Evolutionary conservation across 306 rosid species (phyloP), one percentile per base, ranked within the genome.

Genomic region (Citrullus mucosospermus): DNA sequence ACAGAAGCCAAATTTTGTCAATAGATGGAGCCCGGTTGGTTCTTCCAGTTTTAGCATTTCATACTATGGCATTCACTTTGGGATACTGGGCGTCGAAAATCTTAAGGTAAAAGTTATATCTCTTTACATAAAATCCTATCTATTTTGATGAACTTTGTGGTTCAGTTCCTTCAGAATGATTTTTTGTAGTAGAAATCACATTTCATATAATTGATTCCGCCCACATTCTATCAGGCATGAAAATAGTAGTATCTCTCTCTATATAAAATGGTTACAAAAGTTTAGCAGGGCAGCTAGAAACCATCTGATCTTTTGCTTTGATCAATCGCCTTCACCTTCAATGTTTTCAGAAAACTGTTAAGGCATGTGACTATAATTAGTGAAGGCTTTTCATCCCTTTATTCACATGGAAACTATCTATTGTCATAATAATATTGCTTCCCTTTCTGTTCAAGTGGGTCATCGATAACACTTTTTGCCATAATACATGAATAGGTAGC

Each of bases 71-170:
- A 82, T 95, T 95, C 79, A 83, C 84, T 2, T 80, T 91, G 38
- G 97, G 97, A 80, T 95, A 92, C 81, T 95, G 97, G 97, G 82
- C 87, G 55, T 89, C 97, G 75, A 91, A 84, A 78, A 63, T 88
- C 85, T 97, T 97, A 76, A 92, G 99, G 99, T 92, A 91, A 80
- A 62, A 48, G 78, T 72, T n/a, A 62, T n/a, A 59, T 54, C 69
- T 71, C n/a, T 74, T 46, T 60, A 5, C 56, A 5, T 22, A 44
- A 44, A 5, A 6, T 70, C 54, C 20, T 39, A 70, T 70, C 2
- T 11, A 44, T 44, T 44, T 67, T 39, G 17, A 18, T 41, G 9
- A n/a, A 20, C 50, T 70, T 70, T 22, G 36, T 6, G 57, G 56
- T 7, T 48, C 57, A 17, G 50, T 38, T 65, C 28, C 72, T 65